Base-by-base conservation (phyloP, 2,329 filamentous ascomycete species). In the Microascus cirrosus region DNA sequence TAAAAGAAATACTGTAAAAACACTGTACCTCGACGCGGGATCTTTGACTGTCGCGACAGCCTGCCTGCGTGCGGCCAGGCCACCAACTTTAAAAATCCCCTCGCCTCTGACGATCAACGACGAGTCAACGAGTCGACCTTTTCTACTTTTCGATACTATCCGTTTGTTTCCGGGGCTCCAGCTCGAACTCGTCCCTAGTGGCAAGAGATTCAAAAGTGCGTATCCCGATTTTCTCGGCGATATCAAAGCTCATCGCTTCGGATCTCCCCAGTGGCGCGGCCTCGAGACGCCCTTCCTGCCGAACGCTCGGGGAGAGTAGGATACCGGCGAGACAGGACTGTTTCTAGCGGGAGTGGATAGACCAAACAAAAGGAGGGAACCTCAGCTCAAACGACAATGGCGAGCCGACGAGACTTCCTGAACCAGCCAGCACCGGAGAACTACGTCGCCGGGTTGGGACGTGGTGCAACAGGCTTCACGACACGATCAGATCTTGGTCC, bases 391-490 rank as follows among this genome's bases (percentile, higher is more conserved):
- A n/a, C 32, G n/a, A 42, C 61, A 73, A 82, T 82, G 79, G 73
- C 79, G 55, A 74, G 72, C 66, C 87, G 90, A 76, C 81, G 82
- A 68, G 91, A 96, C 73, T 97, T 97, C 68, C 74, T 97, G 60
- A 92, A 82, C 73, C 91, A 95, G 72, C 86, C 87, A 61, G 87
- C 88, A 58, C 88, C 88, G 13, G 88, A 91, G 66, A 93, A 92
- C 72, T 93, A 93, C 68, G 93, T 99, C 62, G 94, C 94, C 62
- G 94, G 94, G 82, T 85, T 99, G 62, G 94, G 94, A 74, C 89
- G 95, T 80, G 94, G 94, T 74, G 95, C 95, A 24, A 99, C 94
- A 8, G 94, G 95, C 60, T 99, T 99, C 76, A 97, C 94, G 18
- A 99, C 94, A 48, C 85, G 95, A 67, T 97, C 93, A 59, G 94